Conservation (phyloP, 2,329 filamentous ascomycete genomes). For the Raffaelea arxii region DNA sequence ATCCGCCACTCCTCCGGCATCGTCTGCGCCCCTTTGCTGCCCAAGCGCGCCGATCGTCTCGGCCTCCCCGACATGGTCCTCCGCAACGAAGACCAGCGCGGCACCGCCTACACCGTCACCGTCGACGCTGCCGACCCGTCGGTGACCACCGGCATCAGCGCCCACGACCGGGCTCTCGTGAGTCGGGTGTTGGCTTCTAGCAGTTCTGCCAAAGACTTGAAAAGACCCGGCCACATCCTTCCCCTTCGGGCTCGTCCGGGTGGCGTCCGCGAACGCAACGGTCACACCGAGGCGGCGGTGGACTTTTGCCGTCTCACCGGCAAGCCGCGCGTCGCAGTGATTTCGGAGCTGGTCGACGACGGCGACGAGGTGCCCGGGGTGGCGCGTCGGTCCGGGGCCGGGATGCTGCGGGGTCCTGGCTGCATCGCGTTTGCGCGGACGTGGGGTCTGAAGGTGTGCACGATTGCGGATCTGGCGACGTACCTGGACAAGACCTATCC, state of each 20-base stretch:
- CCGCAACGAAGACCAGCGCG: slow-evolving; percentile 66
- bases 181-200: slow-evolving; percentile 61
- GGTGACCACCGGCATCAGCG: slow-evolving; percentile 82
- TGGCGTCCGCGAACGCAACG: slow-evolving; percentile 67
- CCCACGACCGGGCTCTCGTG: slow-evolving; percentile 75
- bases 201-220: slow-evolving; percentile 45
- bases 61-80: slow-evolving; percentile 83
- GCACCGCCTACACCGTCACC: slow-evolving; percentile 87
- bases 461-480: slow-evolving; percentile 79
- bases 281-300: slow-evolving; percentile 89
- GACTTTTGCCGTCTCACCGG: slow-evolving; percentile 84
- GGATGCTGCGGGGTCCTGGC: slow-evolving; percentile 85
- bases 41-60: slow-evolving; percentile 58
- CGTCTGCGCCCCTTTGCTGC: slow-evolving; percentile 77
- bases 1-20: slow-evolving; percentile 84
- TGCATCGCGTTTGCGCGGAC: slow-evolving; percentile 80
- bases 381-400: slow-evolving; percentile 55
- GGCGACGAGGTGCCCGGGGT: slow-evolving; percentile 62
- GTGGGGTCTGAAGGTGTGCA: slow-evolving; percentile 89
- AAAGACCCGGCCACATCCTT: slow-evolving; percentile 82
- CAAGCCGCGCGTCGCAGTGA: slow-evolving; percentile 67
- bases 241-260: slow-evolving; percentile 71
- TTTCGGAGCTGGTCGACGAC: slow-evolving; percentile 86
- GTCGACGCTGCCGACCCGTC: slow-evolving; percentile 67
- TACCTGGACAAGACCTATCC: slow-evolving; percentile 72